Percentiles rank a stretch among this genome's conserved stretches.
These are phyloP conservation scores for Emmonsiellopsis sp. DNA, from an alignment of 2,329 filamentous ascomycete genomes.

Conservation along the genomic window DNA sequence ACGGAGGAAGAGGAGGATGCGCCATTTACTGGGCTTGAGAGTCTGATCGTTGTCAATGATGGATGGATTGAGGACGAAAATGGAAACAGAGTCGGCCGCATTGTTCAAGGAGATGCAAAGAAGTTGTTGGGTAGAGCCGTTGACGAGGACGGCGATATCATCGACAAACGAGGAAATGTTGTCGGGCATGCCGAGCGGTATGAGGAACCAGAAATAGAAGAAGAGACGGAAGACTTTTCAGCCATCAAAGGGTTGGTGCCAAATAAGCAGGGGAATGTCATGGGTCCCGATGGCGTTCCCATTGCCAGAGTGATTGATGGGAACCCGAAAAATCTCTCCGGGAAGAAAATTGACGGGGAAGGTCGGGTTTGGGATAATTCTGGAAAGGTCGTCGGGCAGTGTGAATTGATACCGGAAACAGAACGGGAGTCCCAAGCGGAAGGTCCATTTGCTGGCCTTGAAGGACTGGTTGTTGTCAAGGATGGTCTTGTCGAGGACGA, in stretches of 20 bases:
- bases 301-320: slow-evolving; percentile 48
- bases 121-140: slow-evolving; percentile 50
- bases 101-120: slow-evolving; percentile 51
- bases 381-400: slow-evolving; percentile 47
- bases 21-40: slow-evolving; percentile 37
- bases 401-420: slow-evolving; percentile 48
- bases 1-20: slow-evolving; percentile 31
- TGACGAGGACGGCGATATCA: slow-evolving; percentile 54
- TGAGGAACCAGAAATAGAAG: slow-evolving; percentile 36
- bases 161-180: slow-evolving; percentile 53
- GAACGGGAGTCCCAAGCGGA: slow-evolving; percentile 47
- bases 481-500: slow-evolving; percentile 59
- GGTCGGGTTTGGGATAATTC: slow-evolving; percentile 48
- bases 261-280: slow-evolving; percentile 52
- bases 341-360: slow-evolving; percentile 46
- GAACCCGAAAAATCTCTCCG: slow-evolving; percentile 46
- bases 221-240: slow-evolving; percentile 41
- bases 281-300: slow-evolving; percentile 43
- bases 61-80: slow-evolving; percentile 42
- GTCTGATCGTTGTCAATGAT: slow-evolving; percentile 37
- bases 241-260: slow-evolving; percentile 44
- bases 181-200: slow-evolving; percentile 48
- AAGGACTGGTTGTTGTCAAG: slow-evolving; percentile 47
- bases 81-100: slow-evolving; percentile 38
- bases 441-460: slow-evolving; percentile 49